A percentile compares a stretch with the other conserved stretches of the same genome.
Evolutionary conservation across 2,329 filamentous ascomycete species (phyloP).

Genomic region (Colletotrichum paranaense): DNA sequence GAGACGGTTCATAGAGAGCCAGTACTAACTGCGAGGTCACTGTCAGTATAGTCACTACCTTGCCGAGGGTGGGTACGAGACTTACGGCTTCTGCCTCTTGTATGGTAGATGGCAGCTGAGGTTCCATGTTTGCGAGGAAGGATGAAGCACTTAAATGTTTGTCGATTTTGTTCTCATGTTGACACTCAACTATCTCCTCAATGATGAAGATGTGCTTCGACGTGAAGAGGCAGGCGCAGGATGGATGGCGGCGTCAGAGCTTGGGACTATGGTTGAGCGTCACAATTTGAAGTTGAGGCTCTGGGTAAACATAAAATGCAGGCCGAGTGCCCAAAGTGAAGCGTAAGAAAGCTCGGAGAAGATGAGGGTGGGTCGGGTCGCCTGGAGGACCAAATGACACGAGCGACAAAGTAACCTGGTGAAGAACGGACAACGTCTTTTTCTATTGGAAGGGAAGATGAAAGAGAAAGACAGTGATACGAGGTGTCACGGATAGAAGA

Average conservation of each 20-base stretch:
- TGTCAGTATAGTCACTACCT: neutral
- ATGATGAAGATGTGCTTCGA: neutral
- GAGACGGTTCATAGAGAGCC: slow-evolving; percentile 64
- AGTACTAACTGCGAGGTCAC: slow-evolving; percentile 54
- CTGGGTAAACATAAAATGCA: neutral
- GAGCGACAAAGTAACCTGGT: neutral
- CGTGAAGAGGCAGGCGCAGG: neutral
- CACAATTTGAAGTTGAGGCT: neutral
- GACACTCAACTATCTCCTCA: neutral
- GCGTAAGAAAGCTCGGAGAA: neutral
- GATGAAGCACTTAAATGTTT: neutral
- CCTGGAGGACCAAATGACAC: neutral
- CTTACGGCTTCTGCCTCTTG: slow-evolving; percentile 34
- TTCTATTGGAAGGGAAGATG: too few relatives aligned
- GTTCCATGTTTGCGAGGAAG: slow-evolving; percentile 20
- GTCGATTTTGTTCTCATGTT: neutral
- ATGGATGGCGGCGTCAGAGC: neutral
- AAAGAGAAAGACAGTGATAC: too few relatives aligned
- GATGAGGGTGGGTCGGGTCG: neutral
- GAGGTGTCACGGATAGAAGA: too few relatives aligned
- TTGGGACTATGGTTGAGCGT: neutral
- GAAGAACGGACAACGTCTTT: neutral
- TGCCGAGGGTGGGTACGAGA: neutral
- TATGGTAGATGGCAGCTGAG: slow-evolving; percentile 21
- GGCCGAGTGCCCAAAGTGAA: neutral